Evolutionary conservation across 2,329 filamentous ascomycete species (phyloP), one percentile per base, ranked within the genome.

Genomic region (Colletotrichum neosansevieriae): DNA sequence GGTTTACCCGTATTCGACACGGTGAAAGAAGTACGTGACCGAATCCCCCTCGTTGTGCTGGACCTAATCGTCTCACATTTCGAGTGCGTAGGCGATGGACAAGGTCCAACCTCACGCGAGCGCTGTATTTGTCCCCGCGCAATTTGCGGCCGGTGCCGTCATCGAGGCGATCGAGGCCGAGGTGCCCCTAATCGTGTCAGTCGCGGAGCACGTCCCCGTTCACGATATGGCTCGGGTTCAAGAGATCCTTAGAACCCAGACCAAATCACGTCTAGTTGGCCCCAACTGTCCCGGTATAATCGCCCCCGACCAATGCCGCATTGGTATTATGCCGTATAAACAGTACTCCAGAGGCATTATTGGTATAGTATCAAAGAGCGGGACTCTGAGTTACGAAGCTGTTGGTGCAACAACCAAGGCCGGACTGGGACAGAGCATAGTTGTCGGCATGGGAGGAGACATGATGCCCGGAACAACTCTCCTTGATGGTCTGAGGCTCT

Each of bases 251-350:
- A 84, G 88, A 70, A 91, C 91, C 0, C 92, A 94, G 75, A 89
- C 85, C 1, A 91, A 87, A 72, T 92, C 91, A 0, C 84, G 92
- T 6, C 84, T 95, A 0, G 91, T 95, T 0, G 92, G 92, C 2
- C 91, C 92, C n/a, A 95, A 94, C 75, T 92, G 91, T 19, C 92
- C 92, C 0, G 92, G 92, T 0, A 94, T 95, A 70, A 93, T 94
- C 64, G 91, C 91, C 4, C 90, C 92, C 0, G 86, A 89, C 21
- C 90, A 89, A 2, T 94, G 92, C 72, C 65, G 79, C 0, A 76
- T 81, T 5, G 80, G 80, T 2, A 81, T 82, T 45, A 82, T 82
- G 80, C 80, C 79, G 0, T 79, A 79, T 56, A 74, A 73, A 34
- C 79, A 82, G 71, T 82, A 80, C 29, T 69, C 62, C 1, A 85